Evolutionary conservation across 805 yeast genomes (phyloP), one percentile per base, ranked within the genome.

Genomic region (Wickerhamomyces canadensis): DNA sequence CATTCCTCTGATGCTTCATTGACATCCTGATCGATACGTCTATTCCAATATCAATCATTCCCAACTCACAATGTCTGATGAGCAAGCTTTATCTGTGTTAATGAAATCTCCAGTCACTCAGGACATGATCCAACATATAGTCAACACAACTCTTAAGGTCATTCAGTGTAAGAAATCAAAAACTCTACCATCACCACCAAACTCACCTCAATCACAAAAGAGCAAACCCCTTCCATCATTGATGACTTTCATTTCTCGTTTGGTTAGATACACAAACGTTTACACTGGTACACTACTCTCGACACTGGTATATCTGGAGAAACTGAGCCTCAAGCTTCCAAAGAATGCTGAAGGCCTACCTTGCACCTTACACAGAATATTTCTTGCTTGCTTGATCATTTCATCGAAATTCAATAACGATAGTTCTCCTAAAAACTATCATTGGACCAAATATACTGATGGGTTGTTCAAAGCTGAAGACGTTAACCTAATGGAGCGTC

Each of bases 361-460:
- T 31, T 82, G 89, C 47, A 84, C 94, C 3, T 69, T 86, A 52
- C 93, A 84, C 61, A 67, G 94, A 47, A 80, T 84, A 42, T 76
- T 84, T 47, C 67, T 84, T 38, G 84, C 87, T 13, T 80, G 88
- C 55, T 64, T 84, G 49, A 81, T 84, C 41, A 66, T 84, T 43
- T 75, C 86, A 14, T 75, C 87, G 33, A 84, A 84, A 57, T 78
- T 68, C 60, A 83, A 80, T 65, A 83, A 84, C 60, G 94, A 84
- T 55, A 76, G 83, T 6, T 77, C 85, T 11, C 88, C 91, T 43
- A 78, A 80, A 53, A 84, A 84, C 61, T 67, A 68, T 47, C 88
- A 83, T 58, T 84, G 94, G 94, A 78, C 86, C 28, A 74, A 71
- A 48, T 80, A 80, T 60, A 80, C 91, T 6, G 88, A 83, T 51